phyloP scores from a whole-genome alignment of 2,329 filamentous ascomycete species.

The Hymenoscyphus fructigenus region DNA sequence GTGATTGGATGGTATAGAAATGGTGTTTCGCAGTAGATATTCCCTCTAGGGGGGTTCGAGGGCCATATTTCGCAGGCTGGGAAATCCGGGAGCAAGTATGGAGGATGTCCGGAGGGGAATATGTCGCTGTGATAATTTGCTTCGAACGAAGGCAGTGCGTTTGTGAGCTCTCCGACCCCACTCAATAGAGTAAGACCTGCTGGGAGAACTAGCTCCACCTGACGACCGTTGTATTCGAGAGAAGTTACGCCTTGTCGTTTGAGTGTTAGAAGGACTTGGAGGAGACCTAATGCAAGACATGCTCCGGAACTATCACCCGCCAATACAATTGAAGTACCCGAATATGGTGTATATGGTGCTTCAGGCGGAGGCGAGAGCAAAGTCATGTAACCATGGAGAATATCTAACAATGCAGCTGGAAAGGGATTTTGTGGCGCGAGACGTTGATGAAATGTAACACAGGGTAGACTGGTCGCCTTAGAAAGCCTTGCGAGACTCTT shows the following conservation, averaged over 20 bases:
- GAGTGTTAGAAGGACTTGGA: background rate
- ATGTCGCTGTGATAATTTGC: background rate
- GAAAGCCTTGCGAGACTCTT: background rate
- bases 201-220: background rate
- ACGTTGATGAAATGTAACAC: conserved; percentile 25
- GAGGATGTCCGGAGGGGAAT: background rate
- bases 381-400: background rate
- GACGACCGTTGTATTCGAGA: background rate
- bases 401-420: background rate
- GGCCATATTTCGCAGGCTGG: background rate
- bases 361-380: background rate
- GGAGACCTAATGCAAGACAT: background rate
- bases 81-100: background rate
- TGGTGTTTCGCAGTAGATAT: background rate
- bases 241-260: background rate
- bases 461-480: conserved; percentile 24
- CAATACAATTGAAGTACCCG: background rate
- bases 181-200: background rate
- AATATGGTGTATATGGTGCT: background rate
- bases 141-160: background rate
- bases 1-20: background rate
- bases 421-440: background rate
- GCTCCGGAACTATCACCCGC: conserved; percentile 6
- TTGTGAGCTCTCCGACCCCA: background rate
- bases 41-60: background rate